A percentile compares a stretch with the other conserved stretches of the same genome.
These are phyloP conservation scores for Penicillium digitatum DNA, from an alignment of 2,329 filamentous ascomycete species.

Conservation along the genomic window DNA sequence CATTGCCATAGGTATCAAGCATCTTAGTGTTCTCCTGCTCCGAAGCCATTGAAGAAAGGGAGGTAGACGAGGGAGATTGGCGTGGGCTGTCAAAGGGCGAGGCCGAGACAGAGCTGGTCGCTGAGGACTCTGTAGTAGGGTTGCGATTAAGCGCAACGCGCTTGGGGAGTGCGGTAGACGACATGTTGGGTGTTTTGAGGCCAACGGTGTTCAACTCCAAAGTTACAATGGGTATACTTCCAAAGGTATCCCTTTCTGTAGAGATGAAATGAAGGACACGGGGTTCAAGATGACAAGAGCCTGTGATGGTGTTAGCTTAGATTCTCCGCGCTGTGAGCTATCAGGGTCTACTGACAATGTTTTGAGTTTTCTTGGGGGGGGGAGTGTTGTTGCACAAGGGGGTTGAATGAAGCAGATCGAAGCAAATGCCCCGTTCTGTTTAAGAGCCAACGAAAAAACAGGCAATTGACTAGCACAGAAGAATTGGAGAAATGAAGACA, in stretches of 20 bases:
- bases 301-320: neutral
- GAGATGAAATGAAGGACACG: neutral
- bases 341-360: neutral
- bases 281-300: neutral
- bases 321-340: neutral
- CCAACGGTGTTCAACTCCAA: neutral
- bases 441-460: conserved; percentile 11
- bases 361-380: neutral
- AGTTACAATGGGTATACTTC: neutral
- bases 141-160: conserved; percentile 51
- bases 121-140: conserved; percentile 53
- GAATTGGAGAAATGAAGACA: conserved; percentile 7
- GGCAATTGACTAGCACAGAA: conserved; percentile 8
- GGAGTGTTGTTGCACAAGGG: conserved; percentile 1
- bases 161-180: conserved; percentile 49
- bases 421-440: conserved; percentile 3
- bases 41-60: conserved; percentile 82
- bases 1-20: conserved; percentile 88
- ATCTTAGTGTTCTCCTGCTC: conserved; percentile 59
- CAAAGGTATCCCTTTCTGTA: neutral
- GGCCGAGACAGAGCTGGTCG: conserved; percentile 50
- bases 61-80: conserved; percentile 75
- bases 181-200: conserved; percentile 35
- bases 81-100: conserved; percentile 59
- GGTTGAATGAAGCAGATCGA: conserved; percentile 2